phyloP scores from a whole-genome alignment of 805 yeast species.

The Tetrapisispora phaffii region DNA sequence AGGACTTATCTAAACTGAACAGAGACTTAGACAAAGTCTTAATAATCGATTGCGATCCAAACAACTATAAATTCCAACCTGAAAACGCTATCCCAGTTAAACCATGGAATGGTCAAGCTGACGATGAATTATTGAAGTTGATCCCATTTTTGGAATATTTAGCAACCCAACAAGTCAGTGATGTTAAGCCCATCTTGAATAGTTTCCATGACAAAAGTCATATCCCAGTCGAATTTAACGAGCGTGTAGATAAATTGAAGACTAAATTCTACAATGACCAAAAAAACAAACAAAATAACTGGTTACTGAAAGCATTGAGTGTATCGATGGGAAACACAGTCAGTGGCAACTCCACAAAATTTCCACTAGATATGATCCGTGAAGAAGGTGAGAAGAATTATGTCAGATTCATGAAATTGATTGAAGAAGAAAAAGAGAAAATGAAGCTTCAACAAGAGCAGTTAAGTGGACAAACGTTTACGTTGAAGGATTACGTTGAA shows the following conservation, averaged over 20 bases:
- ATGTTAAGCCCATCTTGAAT: constrained; percentile 78
- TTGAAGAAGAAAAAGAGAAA: constrained; percentile 72
- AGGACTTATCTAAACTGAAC: constrained; percentile 82
- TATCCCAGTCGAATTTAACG: constrained; percentile 69
- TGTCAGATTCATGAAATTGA: constrained; percentile 66
- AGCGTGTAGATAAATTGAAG: constrained; percentile 69
- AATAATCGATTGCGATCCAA: constrained; percentile 67
- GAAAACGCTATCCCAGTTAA: constrained; percentile 83
- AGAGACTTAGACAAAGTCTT: constrained; percentile 80
- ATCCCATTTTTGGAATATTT: constrained; percentile 91
- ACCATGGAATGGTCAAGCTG: constrained; percentile 80
- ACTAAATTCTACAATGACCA: constrained; percentile 55
- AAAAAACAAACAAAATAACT: constrained; percentile 35
- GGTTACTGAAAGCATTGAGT: constrained; percentile 58
- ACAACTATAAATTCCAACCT: constrained; percentile 71
- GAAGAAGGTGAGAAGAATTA: constrained; percentile 89
- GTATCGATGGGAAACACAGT: constrained; percentile 23
- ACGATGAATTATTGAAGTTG: constrained; percentile 66
- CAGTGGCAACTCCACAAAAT: constrained; percentile 30
- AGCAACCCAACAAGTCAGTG: constrained; percentile 76
- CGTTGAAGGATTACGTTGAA: constrained; percentile 74
- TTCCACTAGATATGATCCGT: constrained; percentile 77
- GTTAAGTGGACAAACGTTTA: constrained; percentile 71
- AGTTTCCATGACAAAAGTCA: constrained; percentile 58
- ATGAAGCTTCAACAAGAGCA: constrained; percentile 61